Evolutionary conservation across 1,139 yeast genomes (phyloP).

Genomic region (Blastobotrys niveus): DNA sequence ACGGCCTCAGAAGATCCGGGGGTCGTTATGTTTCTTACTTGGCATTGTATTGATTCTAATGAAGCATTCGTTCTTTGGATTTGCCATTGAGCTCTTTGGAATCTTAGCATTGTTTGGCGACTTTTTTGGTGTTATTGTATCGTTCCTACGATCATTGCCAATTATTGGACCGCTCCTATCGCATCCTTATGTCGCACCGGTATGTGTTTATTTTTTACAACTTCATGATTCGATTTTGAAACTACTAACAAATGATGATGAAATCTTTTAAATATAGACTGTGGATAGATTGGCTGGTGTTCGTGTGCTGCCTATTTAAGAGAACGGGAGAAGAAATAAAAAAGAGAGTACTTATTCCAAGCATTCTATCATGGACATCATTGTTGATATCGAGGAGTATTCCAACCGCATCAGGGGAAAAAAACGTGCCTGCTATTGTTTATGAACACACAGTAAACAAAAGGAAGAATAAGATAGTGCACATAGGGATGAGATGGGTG

Average conservation of each 20-base stretch:
- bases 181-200: slow-evolving; percentile 79
- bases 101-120: slow-evolving; percentile 87
- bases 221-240: background rate
- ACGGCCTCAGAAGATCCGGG: slow-evolving; percentile 80
- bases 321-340: too few relatives aligned
- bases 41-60: slow-evolving; percentile 73
- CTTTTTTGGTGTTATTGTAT: slow-evolving; percentile 84
- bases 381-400: too few relatives aligned
- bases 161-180: slow-evolving; percentile 80
- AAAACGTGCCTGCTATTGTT: too few relatives aligned
- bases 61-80: slow-evolving; percentile 79
- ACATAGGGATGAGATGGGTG: too few relatives aligned
- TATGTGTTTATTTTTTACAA: slow-evolving; percentile 24
- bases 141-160: slow-evolving; percentile 83
- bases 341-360: too few relatives aligned
- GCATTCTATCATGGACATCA: too few relatives aligned
- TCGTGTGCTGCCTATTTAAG: slow-evolving; percentile 54
- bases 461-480: too few relatives aligned
- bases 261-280: too few relatives aligned
- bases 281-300: slow-evolving; percentile 61
- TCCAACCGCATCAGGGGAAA: too few relatives aligned
- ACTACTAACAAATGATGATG: slow-evolving; percentile 7
- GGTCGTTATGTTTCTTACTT: slow-evolving; percentile 66
- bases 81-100: slow-evolving; percentile 78
- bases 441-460: too few relatives aligned